Evolutionary conservation across 352 stramenopile species (phyloP).

Genomic region (Globisporangium apiculatum): DNA sequence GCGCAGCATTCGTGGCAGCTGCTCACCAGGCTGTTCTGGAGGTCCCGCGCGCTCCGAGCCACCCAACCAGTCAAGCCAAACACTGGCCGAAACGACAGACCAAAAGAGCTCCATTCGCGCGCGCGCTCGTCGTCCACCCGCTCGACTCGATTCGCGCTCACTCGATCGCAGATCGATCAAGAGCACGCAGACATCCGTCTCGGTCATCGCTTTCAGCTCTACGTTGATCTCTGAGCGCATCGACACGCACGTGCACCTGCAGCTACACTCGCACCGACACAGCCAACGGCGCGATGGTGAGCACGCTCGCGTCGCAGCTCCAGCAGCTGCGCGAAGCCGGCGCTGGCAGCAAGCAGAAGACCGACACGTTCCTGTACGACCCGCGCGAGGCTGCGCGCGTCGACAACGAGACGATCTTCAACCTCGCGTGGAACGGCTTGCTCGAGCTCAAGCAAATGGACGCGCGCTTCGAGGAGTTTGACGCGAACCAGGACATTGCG

Average conservation of each 20-base stretch:
- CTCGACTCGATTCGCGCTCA: background rate
- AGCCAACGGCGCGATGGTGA: background rate
- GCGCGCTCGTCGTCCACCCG: constrained; percentile 1
- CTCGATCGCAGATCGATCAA: background rate
- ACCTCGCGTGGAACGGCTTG: constrained; percentile 78
- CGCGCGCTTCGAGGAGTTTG: constrained; percentile 59
- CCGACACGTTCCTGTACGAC: constrained; percentile 83
- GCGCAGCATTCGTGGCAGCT: background rate
- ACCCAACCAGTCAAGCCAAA: constrained; percentile 3
- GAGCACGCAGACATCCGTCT: background rate
- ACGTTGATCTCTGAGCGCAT: background rate
- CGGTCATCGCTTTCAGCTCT: background rate
- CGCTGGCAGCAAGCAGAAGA: constrained; percentile 74
- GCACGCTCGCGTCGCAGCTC: constrained; percentile 61
- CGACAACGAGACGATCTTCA: constrained; percentile 82
- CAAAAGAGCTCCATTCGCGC: constrained; percentile 9
- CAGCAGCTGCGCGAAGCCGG: constrained; percentile 74
- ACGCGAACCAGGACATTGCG: constrained; percentile 37
- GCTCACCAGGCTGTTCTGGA: background rate
- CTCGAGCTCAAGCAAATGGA: constrained; percentile 77
- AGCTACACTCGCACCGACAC: background rate
- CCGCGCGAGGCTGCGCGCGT: constrained; percentile 69
- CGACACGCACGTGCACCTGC: background rate
- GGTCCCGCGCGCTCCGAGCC: background rate
- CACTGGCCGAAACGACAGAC: constrained; percentile 10